A percentile compares a stretch with the other conserved stretches of the same genome.
These are phyloP conservation scores for Monilinia polystroma DNA, from an alignment of 2,329 filamentous ascomycete genomes.

Conservation along the genomic window DNA sequence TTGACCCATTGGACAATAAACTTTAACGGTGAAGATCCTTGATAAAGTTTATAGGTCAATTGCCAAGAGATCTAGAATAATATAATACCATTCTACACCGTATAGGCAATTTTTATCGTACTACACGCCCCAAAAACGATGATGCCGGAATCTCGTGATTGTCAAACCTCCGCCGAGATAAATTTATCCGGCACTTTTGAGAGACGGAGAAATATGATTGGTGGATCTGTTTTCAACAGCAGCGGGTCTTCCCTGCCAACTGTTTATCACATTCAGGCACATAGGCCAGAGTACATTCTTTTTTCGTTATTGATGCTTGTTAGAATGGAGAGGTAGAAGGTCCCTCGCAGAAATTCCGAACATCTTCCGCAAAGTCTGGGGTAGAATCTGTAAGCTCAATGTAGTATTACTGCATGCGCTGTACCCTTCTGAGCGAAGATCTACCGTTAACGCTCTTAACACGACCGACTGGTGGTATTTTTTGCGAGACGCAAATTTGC, in stretches of 20 bases:
- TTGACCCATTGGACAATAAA: too few species aligned
- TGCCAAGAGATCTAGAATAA: not conserved
- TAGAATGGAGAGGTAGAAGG: too few species aligned
- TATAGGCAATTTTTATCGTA: too few species aligned
- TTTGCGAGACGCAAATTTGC: not conserved
- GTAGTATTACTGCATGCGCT: too few species aligned
- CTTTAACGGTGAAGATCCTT: not conserved
- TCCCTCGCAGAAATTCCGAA: not conserved
- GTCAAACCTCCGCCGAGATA: not conserved
- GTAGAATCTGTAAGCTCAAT: not conserved
- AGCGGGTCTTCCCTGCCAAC: not conserved
- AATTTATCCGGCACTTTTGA: not conserved
- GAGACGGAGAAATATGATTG: not conserved
- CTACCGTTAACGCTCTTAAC: not conserved
- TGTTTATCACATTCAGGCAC: conserved; percentile 3
- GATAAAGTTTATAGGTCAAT: not conserved
- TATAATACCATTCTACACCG: not conserved
- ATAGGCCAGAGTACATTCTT: not conserved
- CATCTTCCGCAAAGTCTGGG: not conserved
- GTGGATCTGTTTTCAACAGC: not conserved
- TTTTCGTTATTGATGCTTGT: too few species aligned
- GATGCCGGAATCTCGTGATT: too few species aligned
- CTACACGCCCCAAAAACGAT: too few species aligned
- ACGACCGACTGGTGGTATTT: conserved; percentile 12
- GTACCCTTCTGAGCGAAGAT: not conserved